Percentiles rank a stretch among this genome's conserved stretches.
phyloP scores from a whole-genome alignment of 805 yeast species.

The Metschnikowia gruessii region DNA sequence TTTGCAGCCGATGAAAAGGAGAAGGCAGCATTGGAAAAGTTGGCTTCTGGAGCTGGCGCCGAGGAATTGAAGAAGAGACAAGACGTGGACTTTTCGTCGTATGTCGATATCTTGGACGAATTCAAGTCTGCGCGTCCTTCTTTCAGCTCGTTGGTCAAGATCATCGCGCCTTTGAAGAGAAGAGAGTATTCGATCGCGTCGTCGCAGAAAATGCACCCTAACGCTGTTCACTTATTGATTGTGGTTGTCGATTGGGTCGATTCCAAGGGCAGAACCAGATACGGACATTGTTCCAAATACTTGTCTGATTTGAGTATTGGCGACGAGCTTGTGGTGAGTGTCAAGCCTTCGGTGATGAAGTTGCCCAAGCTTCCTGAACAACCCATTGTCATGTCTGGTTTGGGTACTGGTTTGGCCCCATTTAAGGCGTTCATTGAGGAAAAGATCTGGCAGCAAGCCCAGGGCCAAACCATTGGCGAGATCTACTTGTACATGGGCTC shows the following conservation, averaged over 20 bases:
- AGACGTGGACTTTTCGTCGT: constrained; percentile 78
- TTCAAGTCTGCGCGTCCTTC: constrained; percentile 82
- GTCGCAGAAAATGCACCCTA: constrained; percentile 87
- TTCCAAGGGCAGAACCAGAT: constrained; percentile 77
- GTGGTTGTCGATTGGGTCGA: constrained; percentile 97
- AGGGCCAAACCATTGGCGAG: constrained; percentile 87
- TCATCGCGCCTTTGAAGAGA: constrained; percentile 87
- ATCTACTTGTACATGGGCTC: constrained; percentile 87
- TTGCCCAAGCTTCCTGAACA: constrained; percentile 82
- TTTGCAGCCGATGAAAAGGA: constrained; percentile 71
- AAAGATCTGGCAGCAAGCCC: constrained; percentile 87
- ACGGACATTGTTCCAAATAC: constrained; percentile 92
- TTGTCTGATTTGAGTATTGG: constrained; percentile 78
- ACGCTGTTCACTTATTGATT: constrained; percentile 84
- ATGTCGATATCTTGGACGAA: constrained; percentile 75
- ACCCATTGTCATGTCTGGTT: constrained; percentile 94
- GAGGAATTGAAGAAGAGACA: constrained; percentile 78
- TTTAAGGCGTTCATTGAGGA: constrained; percentile 97
- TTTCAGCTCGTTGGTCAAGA: constrained; percentile 61
- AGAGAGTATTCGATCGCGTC: constrained; percentile 98
- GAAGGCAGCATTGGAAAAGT: constrained; percentile 53
- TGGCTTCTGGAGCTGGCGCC: constrained; percentile 80
- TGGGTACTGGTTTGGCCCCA: constrained; percentile 97
- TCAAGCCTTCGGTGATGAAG: constrained; percentile 96
- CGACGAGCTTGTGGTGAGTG: constrained; percentile 85